Evolutionary conservation across 768 basidiomycete genomes (phyloP).

Genomic region (Phlegmacium glaucopus): DNA sequence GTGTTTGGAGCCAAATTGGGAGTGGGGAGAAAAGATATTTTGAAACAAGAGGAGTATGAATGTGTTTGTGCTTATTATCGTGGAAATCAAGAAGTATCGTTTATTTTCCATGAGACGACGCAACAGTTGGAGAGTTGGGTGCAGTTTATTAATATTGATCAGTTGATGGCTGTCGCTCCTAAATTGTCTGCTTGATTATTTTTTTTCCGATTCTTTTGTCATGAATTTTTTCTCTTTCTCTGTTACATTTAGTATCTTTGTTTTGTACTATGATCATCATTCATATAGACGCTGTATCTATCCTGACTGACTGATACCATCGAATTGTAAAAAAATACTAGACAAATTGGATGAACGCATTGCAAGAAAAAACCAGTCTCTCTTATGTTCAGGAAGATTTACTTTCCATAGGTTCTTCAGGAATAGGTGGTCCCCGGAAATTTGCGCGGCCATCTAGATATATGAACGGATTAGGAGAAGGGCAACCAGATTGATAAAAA

Average conservation of each 20-base stretch:
- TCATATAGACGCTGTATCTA: background rate
- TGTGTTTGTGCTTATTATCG: constrained; percentile 79
- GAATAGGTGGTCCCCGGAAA: constrained; percentile 41
- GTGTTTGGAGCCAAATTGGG: constrained; percentile 73
- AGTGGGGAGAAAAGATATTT: constrained; percentile 51
- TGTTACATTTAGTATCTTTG: constrained; percentile 1
- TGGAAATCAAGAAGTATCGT: constrained; percentile 58
- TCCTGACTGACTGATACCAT: too few species aligned
- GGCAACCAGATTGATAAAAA: background rate
- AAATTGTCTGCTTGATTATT: constrained; percentile 66
- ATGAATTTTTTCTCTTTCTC: too few species aligned
- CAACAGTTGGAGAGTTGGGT: constrained; percentile 77
- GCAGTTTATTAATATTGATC: constrained; percentile 80
- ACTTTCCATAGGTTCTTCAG: constrained; percentile 11
- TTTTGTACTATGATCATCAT: constrained; percentile 3
- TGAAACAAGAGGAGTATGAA: constrained; percentile 68
- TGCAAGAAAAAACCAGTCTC: too few species aligned
- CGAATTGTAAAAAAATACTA: too few species aligned
- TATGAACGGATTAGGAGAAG: background rate
- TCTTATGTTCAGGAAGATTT: constrained; percentile 1
- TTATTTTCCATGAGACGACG: constrained; percentile 66
- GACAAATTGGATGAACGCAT: background rate
- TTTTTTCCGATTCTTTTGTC: background rate
- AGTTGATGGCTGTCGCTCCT: constrained; percentile 75
- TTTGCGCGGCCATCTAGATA: constrained; percentile 37